Evolutionary conservation across 768 basidiomycete genomes (phyloP).

Genomic region (Trametopsis cervina): DNA sequence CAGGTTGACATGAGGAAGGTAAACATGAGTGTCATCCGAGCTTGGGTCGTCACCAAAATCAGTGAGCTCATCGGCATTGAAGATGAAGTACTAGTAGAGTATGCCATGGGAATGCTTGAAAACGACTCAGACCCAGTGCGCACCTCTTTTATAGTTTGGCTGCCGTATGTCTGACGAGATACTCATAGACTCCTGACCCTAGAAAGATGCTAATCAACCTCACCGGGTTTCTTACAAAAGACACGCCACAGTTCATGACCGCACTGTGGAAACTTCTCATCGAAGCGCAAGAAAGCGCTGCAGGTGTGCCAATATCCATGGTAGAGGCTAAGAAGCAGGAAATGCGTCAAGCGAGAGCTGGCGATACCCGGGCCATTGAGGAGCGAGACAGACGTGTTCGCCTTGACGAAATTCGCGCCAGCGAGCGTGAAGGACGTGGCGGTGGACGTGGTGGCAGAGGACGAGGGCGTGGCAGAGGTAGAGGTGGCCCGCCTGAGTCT

Average conservation of each 20-base stretch:
- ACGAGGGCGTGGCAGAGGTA: conserved; percentile 42
- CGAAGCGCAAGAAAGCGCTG: conserved; percentile 83
- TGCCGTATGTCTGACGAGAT: neutral
- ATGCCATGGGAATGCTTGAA: conserved; percentile 91
- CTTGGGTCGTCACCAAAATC: conserved; percentile 94
- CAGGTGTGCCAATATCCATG: conserved; percentile 86
- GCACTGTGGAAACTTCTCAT: conserved; percentile 88
- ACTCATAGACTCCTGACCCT: conserved; percentile 73
- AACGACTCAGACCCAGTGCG: conserved; percentile 77
- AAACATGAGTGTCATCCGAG: conserved; percentile 83
- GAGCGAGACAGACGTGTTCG: conserved; percentile 65
- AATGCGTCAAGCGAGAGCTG: conserved; percentile 63
- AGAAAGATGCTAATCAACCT: conserved; percentile 94
- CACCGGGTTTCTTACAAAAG: conserved; percentile 85
- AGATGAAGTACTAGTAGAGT: conserved; percentile 95
- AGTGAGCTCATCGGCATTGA: conserved; percentile 88
- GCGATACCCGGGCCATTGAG: conserved; percentile 57
- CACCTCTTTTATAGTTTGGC: conserved; percentile 3
- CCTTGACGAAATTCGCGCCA: conserved; percentile 62
- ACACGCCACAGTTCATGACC: conserved; percentile 82
- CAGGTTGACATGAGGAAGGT: conserved; percentile 96
- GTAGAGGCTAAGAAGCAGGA: conserved; percentile 91
- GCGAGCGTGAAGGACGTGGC: conserved; percentile 43
- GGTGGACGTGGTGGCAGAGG: conserved; percentile 54
- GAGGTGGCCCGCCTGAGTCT: conserved; percentile 34